These are phyloP conservation scores for Phaseolus lunatus DNA, from an alignment of 306 rosid species.

Conservation along the genomic window DNA sequence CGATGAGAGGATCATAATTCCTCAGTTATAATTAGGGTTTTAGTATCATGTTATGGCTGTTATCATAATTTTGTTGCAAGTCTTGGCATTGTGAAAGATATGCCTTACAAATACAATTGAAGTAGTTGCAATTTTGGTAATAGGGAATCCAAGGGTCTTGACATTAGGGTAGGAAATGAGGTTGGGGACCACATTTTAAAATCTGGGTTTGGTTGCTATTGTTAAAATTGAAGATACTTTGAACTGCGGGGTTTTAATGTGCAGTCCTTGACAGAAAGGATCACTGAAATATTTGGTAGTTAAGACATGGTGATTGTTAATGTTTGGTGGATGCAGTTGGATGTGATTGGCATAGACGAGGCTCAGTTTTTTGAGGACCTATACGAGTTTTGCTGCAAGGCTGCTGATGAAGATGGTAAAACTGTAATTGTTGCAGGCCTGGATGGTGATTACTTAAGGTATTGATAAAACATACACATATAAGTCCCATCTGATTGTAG, in stretches of 20 bases:
- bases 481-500: neutral
- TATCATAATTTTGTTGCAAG: neutral
- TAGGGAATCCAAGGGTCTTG: neutral
- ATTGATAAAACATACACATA: neutral
- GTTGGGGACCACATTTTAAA: neutral
- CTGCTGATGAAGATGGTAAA: constrained; percentile 90
- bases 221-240: neutral
- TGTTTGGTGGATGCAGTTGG: constrained; percentile 42
- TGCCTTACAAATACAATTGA: neutral
- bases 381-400: constrained; percentile 81
- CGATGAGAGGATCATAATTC: neutral
- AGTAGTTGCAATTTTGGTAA: neutral
- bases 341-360: constrained; percentile 92
- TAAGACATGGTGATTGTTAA: neutral
- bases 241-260: neutral
- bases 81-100: neutral
- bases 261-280: neutral
- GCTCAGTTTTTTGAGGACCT: constrained; percentile 92
- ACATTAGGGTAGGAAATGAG: neutral
- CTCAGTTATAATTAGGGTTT: neutral
- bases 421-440: constrained; percentile 81
- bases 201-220: neutral
- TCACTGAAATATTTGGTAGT: neutral
- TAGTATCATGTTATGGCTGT: neutral
- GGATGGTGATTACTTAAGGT: constrained; percentile 93